Percentiles rank a stretch among this genome's conserved stretches.
Evolutionary conservation across 306 rosid species (phyloP).

Genomic region (Dicorynia guianensis): DNA sequence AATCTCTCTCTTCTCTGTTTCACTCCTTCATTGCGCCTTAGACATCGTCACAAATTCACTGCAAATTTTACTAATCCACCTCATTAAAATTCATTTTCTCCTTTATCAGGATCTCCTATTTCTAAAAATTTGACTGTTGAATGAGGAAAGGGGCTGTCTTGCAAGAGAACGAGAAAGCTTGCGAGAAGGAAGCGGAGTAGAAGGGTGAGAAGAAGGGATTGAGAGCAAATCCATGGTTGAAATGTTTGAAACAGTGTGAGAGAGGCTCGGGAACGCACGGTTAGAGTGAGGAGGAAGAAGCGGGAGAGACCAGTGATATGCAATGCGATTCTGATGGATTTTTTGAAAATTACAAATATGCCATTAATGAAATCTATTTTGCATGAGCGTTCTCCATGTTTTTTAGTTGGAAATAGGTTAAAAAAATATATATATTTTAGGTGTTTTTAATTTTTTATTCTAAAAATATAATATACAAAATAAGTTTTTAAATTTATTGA

Average conservation of each 20-base stretch:
- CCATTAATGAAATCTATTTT: too few relatives aligned
- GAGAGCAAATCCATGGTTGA: constrained; percentile 71
- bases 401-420: too few relatives aligned
- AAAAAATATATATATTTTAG: too few relatives aligned
- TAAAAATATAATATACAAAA: too few relatives aligned
- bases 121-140: constrained; percentile 39
- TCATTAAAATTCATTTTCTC: neutral
- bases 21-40: constrained; percentile 42
- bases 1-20: constrained; percentile 50
- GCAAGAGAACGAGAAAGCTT: constrained; percentile 44
- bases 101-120: neutral
- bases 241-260: neutral
- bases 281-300: too few relatives aligned
- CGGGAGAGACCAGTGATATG: too few relatives aligned
- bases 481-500: too few relatives aligned
- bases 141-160: constrained; percentile 38
- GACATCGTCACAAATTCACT: constrained; percentile 36
- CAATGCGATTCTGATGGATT: too few relatives aligned
- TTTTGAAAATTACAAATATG: too few relatives aligned
- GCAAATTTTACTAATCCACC: constrained; percentile 30
- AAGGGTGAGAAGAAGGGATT: constrained; percentile 50
- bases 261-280: neutral
- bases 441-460: too few relatives aligned
- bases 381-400: too few relatives aligned
- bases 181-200: constrained; percentile 37